A percentile compares a stretch with the other conserved stretches of the same genome.
Evolutionary conservation across 306 rosid genomes (phyloP).

Genomic region (Inga oerstediana): DNA sequence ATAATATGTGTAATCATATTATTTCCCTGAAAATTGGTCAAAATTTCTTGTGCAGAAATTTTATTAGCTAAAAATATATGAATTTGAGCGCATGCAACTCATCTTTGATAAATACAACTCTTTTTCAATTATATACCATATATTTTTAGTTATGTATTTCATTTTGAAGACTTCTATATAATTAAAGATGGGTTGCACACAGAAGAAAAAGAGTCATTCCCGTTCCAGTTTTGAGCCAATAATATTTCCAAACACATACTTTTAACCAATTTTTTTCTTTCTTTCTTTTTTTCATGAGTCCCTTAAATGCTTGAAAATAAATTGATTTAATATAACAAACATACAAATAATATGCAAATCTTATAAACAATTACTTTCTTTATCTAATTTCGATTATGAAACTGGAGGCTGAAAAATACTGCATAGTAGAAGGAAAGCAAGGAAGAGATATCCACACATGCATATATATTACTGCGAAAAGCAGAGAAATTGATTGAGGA

Average conservation of each 20-base stretch:
- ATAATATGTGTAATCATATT: neutral
- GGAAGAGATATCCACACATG: neutral
- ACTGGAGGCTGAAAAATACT: neutral
- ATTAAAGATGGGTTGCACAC: too few species aligned
- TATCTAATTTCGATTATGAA: neutral
- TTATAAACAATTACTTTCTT: neutral
- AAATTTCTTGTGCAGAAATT: too few species aligned
- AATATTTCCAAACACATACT: neutral
- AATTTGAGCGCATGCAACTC: too few species aligned
- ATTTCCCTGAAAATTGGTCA: neutral
- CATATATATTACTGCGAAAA: neutral
- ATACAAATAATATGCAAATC: neutral
- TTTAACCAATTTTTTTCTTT: neutral
- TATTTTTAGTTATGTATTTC: too few species aligned
- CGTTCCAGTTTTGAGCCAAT: too few species aligned
- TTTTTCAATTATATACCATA: too few species aligned
- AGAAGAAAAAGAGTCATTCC: too few species aligned
- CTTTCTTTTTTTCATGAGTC: too few species aligned
- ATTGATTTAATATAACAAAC: too few species aligned
- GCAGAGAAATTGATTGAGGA: conserved; percentile 1
- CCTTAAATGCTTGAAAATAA: neutral
- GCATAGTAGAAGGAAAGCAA: neutral
- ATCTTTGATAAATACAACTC: too few species aligned
- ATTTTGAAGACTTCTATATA: too few species aligned
- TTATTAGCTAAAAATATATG: too few species aligned